phyloP scores from a whole-genome alignment of 2,329 filamentous ascomycete genomes.

The Ascochyta pisi region DNA sequence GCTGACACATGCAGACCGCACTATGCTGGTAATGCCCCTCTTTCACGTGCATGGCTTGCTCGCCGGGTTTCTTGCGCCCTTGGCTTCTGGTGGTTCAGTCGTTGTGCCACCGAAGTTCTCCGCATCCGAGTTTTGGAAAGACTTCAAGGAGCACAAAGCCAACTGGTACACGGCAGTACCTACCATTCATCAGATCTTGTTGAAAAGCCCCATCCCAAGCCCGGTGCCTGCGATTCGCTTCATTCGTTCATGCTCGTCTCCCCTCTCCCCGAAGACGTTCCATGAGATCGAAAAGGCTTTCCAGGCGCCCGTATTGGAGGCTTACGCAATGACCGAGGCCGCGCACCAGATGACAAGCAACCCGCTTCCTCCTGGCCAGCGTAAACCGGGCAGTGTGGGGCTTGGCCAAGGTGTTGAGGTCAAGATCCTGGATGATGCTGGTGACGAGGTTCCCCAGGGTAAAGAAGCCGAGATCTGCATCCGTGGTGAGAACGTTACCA shows the following conservation, averaged over 20 bases:
- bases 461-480: slow-evolving; percentile 84
- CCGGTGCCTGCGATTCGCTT: slow-evolving; percentile 79
- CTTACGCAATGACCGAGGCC: slow-evolving; percentile 92
- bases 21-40: slow-evolving; percentile 87
- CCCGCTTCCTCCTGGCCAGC: slow-evolving; percentile 67
- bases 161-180: slow-evolving; percentile 96
- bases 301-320: slow-evolving; percentile 82
- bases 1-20: slow-evolving; percentile 73
- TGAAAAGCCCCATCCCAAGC: slow-evolving; percentile 73
- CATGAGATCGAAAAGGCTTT: slow-evolving; percentile 78
- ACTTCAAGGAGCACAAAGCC: slow-evolving; percentile 75
- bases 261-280: slow-evolving; percentile 81
- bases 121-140: slow-evolving; percentile 80
- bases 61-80: slow-evolving; percentile 79
- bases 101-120: slow-evolving; percentile 82
- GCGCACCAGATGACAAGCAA: slow-evolving; percentile 83
- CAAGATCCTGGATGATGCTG: slow-evolving; percentile 74
- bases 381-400: slow-evolving; percentile 82
- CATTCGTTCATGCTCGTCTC: slow-evolving; percentile 86
- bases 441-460: slow-evolving; percentile 72
- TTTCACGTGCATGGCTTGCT: slow-evolving; percentile 92
- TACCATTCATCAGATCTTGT: slow-evolving; percentile 87
- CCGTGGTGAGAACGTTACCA: slow-evolving; percentile 80
- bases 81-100: slow-evolving; percentile 78
- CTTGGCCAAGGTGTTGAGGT: slow-evolving; percentile 84